Percentiles rank a stretch among this genome's conserved stretches.
Evolutionary conservation across 177 flowering plant genomes (phyloP).

Genomic region (Vitis hybrid): DNA sequence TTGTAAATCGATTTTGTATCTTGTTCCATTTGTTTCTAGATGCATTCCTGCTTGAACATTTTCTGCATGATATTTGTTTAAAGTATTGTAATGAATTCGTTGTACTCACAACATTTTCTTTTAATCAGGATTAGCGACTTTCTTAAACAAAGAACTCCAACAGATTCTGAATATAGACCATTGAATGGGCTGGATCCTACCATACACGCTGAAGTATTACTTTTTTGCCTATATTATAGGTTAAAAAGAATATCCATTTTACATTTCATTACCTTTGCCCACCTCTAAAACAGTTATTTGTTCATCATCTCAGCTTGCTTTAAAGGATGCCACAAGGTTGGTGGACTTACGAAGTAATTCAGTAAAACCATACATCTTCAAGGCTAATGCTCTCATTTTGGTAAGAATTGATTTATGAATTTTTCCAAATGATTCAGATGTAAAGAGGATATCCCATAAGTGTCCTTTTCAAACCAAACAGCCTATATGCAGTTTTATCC

Average conservation of each 20-base stretch:
- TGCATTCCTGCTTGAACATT: background rate
- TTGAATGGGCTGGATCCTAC: slow-evolving; percentile 91
- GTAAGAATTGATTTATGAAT: slow-evolving; percentile 37
- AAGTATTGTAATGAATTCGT: background rate
- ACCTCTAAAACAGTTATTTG: background rate
- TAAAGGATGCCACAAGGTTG: slow-evolving; percentile 94
- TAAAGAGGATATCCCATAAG: too few species aligned
- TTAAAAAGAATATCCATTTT: background rate
- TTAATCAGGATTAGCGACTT: slow-evolving; percentile 65
- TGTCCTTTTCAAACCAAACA: too few species aligned
- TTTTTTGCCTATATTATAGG: slow-evolving; percentile 3
- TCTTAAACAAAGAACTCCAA: slow-evolving; percentile 62
- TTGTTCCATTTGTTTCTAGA: background rate
- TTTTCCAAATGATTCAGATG: too few species aligned
- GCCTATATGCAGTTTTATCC: too few species aligned
- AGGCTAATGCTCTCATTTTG: slow-evolving; percentile 79
- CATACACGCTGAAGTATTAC: slow-evolving; percentile 81
- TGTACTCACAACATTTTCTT: slow-evolving; percentile 8
- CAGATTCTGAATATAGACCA: slow-evolving; percentile 75
- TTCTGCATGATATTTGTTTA: background rate
- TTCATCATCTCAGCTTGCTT: slow-evolving; percentile 67
- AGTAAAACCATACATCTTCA: slow-evolving; percentile 59
- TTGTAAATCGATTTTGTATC: background rate
- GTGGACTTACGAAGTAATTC: slow-evolving; percentile 47
- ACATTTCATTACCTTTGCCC: background rate